Evolutionary conservation across 139 green algal genomes (phyloP).

Genomic region (Nannochloris sp.): DNA sequence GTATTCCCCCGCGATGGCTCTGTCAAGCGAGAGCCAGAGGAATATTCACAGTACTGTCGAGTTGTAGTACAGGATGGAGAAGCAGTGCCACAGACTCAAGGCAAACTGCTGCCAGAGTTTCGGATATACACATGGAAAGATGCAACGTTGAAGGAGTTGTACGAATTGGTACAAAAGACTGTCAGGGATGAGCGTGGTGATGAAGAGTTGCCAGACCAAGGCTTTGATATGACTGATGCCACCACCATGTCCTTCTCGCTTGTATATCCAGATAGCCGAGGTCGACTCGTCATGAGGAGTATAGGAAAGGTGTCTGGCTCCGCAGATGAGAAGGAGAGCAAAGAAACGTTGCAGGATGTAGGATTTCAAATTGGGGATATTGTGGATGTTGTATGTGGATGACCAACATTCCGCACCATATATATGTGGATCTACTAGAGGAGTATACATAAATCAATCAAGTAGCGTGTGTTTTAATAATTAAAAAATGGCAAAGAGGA

Average conservation of each 20-base stretch:
- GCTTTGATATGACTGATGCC: slow-evolving; percentile 24
- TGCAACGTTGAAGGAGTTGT: slow-evolving; percentile 80
- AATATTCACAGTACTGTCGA: slow-evolving; percentile 11
- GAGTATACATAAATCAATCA: no score
- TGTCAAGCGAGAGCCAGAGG: slow-evolving; percentile 1
- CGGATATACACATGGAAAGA: slow-evolving; percentile 90
- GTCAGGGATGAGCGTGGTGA: slow-evolving; percentile 77
- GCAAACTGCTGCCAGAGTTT: slow-evolving; percentile 27
- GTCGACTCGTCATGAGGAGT: slow-evolving; percentile 73
- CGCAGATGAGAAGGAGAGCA: slow-evolving; percentile 55
- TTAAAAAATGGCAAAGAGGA: no score
- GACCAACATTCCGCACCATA: no score
- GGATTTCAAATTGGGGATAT: slow-evolving; percentile 84
- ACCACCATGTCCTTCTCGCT: slow-evolving; percentile 24
- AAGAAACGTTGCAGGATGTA: slow-evolving; percentile 64
- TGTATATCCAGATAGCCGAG: slow-evolving; percentile 69
- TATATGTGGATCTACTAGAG: no score
- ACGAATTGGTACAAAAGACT: slow-evolving; percentile 82
- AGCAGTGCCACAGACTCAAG: not conserved
- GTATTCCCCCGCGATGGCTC: slow-evolving; percentile 67
- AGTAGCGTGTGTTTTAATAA: no score
- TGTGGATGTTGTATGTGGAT: slow-evolving; percentile 59
- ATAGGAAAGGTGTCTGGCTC: slow-evolving; percentile 49
- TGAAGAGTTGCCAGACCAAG: slow-evolving; percentile 16
- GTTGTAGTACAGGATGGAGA: no score